Percentiles rank a stretch among this genome's conserved stretches.
These are phyloP conservation scores for Rusavskia elegans DNA, from an alignment of 495 filamentous ascomycete species.

Conservation along the genomic window DNA sequence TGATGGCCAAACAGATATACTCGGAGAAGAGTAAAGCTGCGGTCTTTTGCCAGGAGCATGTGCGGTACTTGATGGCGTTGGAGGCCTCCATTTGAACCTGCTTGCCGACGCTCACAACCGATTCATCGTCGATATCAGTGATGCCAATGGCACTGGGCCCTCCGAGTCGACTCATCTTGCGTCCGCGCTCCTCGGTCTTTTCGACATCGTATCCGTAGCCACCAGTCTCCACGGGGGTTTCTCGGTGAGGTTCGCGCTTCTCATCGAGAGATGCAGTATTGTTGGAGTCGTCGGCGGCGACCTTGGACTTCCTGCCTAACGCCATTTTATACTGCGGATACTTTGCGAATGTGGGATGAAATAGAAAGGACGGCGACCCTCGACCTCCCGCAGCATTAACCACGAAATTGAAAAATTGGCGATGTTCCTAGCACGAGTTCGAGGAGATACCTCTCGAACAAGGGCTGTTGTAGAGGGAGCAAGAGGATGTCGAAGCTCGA, in stretches of 20 bases:
- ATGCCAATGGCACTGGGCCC: background rate
- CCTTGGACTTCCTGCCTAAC: conserved; percentile 18
- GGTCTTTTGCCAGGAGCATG: conserved; percentile 86
- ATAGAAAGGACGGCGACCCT: conserved; percentile 18
- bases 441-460: conserved; percentile 15
- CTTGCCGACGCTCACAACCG: conserved; percentile 35
- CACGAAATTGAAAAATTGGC: conserved; percentile 7
- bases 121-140: conserved; percentile 13
- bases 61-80: conserved; percentile 72
- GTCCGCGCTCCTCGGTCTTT: conserved; percentile 2
- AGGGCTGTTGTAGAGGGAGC: conserved; percentile 6
- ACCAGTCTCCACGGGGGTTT: conserved; percentile 2
- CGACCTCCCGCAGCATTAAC: conserved; percentile 28
- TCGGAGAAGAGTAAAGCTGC: conserved; percentile 77
- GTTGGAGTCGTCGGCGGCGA: conserved; percentile 4
- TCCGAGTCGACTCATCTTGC: conserved; percentile 12
- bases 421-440: conserved; percentile 7
- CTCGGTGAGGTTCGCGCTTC: conserved; percentile 1
- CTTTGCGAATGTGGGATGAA: conserved; percentile 18
- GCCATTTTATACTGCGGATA: conserved; percentile 36
- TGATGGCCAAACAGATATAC: conserved; percentile 86
- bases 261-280: background rate
- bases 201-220: conserved; percentile 6
- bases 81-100: conserved; percentile 66
- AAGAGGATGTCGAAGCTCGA: background rate